Percentiles rank a stretch among this genome's conserved stretches.
These are phyloP conservation scores for Protea cynaroides DNA, from an alignment of 164 flowering plant species.

Conservation along the genomic window DNA sequence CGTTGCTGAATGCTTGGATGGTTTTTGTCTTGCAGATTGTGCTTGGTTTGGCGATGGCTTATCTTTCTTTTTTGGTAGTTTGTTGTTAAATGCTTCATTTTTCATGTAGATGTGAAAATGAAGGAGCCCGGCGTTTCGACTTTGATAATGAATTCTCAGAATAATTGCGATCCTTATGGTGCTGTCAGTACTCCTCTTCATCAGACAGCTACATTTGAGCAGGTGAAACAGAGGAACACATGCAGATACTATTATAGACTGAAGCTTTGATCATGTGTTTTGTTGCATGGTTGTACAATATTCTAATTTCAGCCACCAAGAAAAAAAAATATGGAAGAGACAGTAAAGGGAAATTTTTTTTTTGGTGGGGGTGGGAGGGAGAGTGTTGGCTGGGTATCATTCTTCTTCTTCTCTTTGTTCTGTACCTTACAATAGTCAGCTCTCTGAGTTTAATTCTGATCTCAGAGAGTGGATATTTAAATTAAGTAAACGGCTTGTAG, in stretches of 20 bases:
- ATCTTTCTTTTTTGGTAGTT: neutral
- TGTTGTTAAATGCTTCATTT: neutral
- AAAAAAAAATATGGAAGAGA: too few relatives aligned
- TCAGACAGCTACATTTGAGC: constrained; percentile 98
- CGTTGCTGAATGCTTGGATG: constrained; percentile 29
- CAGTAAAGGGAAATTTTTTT: too few relatives aligned
- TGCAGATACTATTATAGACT: neutral
- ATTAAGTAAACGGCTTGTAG: too few relatives aligned
- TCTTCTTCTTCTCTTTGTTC: too few relatives aligned
- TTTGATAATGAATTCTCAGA: constrained; percentile 69
- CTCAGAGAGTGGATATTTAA: too few relatives aligned
- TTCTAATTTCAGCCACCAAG: too few relatives aligned
- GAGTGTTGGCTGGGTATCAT: too few relatives aligned
- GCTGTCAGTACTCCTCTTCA: constrained; percentile 86
- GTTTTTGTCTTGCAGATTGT: constrained; percentile 14
- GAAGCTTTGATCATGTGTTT: too few relatives aligned
- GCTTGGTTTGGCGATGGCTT: neutral
- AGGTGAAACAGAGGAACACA: constrained; percentile 32
- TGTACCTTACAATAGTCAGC: too few relatives aligned
- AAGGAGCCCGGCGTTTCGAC: constrained; percentile 83
- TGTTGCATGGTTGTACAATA: constrained; percentile 17
- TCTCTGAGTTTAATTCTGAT: too few relatives aligned
- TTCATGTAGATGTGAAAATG: constrained; percentile 27
- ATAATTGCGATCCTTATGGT: constrained; percentile 71
- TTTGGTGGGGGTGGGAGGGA: too few relatives aligned